phyloP scores from a whole-genome alignment of 2,329 filamentous ascomycete genomes.

The Botryosphaeria dothidea region DNA sequence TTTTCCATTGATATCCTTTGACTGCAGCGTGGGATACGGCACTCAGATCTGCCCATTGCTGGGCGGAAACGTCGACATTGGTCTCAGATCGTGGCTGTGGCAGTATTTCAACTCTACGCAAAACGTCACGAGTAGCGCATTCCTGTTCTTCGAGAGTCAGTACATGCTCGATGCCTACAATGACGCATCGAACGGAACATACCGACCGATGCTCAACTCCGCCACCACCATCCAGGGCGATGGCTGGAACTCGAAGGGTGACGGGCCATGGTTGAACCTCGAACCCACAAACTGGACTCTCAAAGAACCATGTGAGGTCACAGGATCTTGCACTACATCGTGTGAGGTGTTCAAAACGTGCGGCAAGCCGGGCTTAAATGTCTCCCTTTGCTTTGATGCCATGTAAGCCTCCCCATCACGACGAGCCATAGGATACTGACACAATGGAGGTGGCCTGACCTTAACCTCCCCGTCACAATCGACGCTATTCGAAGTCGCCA shows the following conservation, averaged over 20 bases:
- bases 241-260: not conserved
- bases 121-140: not conserved
- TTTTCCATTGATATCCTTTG: not conserved
- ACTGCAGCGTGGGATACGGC: not conserved
- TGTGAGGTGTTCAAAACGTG: not conserved
- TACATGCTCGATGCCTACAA: not conserved
- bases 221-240: not conserved
- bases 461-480: not conserved
- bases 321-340: not conserved
- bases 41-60: not conserved
- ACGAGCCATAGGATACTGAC: not conserved
- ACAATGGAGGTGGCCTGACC: not conserved
- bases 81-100: not conserved
- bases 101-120: not conserved
- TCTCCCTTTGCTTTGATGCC: not conserved
- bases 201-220: not conserved
- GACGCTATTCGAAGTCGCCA: not conserved
- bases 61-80: not conserved
- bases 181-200: not conserved
- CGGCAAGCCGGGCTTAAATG: not conserved
- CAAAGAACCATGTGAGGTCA: not conserved
- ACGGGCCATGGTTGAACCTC: constrained; percentile 1
- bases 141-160: not conserved
- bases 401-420: not conserved
- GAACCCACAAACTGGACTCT: not conserved